Evolutionary conservation across 148 eudicot genomes (phyloP).

Genomic region (Chenopodium quinoa): DNA sequence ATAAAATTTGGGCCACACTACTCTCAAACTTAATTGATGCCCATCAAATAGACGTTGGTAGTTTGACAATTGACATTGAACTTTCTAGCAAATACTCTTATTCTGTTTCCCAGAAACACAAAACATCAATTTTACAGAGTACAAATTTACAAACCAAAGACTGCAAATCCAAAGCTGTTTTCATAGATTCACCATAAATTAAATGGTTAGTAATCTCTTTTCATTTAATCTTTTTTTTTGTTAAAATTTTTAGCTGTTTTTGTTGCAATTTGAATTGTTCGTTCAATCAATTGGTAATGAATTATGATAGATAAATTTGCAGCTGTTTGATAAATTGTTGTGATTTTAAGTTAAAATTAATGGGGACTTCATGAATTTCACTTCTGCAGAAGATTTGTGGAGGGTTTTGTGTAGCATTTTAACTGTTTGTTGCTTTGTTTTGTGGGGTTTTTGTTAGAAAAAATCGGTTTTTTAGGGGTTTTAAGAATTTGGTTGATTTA

Average conservation of each 20-base stretch:
- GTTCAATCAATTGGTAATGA: not conserved
- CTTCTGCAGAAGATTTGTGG: not conserved
- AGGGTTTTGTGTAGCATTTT: not conserved
- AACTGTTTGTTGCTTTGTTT: not conserved
- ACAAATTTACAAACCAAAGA: not conserved
- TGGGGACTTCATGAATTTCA: not conserved
- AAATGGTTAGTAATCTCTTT: conserved; percentile 8
- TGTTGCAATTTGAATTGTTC: not conserved
- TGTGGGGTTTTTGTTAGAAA: not conserved
- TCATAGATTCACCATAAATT: not conserved
- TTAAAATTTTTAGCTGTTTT: not conserved
- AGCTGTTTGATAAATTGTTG: not conserved
- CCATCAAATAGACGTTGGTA: no score
- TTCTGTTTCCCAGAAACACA: not conserved
- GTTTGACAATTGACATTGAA: not conserved
- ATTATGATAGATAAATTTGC: not conserved
- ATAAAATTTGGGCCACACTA: no score
- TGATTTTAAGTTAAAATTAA: not conserved
- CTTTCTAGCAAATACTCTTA: not conserved
- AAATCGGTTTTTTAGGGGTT: not conserved
- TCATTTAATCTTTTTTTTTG: not conserved
- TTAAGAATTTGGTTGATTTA: not conserved
- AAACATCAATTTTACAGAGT: not conserved
- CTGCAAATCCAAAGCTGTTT: not conserved
- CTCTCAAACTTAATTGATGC: no score